phyloP scores from a whole-genome alignment of 176 grass and related monocot species.

The Pontederia crassipes region DNA sequence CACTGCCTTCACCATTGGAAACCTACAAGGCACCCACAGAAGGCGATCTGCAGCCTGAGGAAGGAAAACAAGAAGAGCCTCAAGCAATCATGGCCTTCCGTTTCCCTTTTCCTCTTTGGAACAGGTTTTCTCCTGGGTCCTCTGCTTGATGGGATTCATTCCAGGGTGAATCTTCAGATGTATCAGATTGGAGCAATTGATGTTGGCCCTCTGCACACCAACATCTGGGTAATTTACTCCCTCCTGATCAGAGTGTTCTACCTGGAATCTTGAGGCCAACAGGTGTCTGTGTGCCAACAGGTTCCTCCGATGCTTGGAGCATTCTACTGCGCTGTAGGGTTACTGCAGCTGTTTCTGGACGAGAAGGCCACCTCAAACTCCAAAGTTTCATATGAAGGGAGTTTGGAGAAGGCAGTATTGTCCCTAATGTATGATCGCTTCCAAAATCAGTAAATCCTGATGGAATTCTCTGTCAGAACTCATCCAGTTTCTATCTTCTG shows the following conservation, averaged over 20 bases:
- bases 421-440: constrained; percentile 36
- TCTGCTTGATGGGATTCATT: constrained; percentile 71
- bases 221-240: constrained; percentile 39
- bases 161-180: constrained; percentile 62
- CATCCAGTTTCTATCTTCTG: neutral
- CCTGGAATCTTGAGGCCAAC: neutral
- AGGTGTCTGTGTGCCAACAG: constrained; percentile 17
- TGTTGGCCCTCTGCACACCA: constrained; percentile 57
- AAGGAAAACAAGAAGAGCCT: constrained; percentile 13
- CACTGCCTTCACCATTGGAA: neutral
- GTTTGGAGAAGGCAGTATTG: constrained; percentile 30
- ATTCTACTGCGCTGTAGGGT: constrained; percentile 66
- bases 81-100: constrained; percentile 38
- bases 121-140: constrained; percentile 64
- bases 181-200: constrained; percentile 62
- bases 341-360: constrained; percentile 60
- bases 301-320: constrained; percentile 72
- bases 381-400: constrained; percentile 32
- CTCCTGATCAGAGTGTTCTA: neutral
- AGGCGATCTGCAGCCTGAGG: constrained; percentile 2
- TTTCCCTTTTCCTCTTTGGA: constrained; percentile 49
- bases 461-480: neutral
- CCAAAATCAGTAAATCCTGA: neutral
- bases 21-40: neutral
- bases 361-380: constrained; percentile 25